phyloP scores from a whole-genome alignment of 805 yeast genomes.

The Candida methanosorbosa region DNA sequence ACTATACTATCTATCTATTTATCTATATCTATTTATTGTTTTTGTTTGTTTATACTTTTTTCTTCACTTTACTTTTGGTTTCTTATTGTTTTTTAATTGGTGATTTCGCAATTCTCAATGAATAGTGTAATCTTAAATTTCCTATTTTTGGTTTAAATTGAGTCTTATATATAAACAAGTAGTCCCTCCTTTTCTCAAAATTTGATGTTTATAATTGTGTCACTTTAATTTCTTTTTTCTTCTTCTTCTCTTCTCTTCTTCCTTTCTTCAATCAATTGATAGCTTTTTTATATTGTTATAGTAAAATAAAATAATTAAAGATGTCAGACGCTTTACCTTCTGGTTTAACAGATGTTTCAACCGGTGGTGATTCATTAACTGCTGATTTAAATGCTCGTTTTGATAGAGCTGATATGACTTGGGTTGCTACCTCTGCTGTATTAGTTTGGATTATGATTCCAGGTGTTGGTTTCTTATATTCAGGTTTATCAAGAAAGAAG shows the following conservation, averaged over 20 bases:
- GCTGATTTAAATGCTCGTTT: slow-evolving; percentile 64
- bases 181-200: no score
- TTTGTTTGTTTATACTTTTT: no score
- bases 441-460: slow-evolving; percentile 96
- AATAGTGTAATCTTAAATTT: no score
- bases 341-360: slow-evolving; percentile 49
- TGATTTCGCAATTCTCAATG: no score
- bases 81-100: no score
- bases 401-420: slow-evolving; percentile 72
- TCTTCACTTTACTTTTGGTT: no score
- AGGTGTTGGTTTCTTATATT: slow-evolving; percentile 87
- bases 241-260: neutral
- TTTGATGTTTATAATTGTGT: no score
- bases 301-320: neutral
- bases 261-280: neutral
- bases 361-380: slow-evolving; percentile 76
- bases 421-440: slow-evolving; percentile 71
- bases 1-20: no score
- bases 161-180: no score
- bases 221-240: neutral
- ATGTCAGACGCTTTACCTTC: slow-evolving; percentile 16
- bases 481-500: slow-evolving; percentile 90
- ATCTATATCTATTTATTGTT: no score
- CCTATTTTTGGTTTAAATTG: no score
- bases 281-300: neutral